These are phyloP conservation scores for Suillus hirtellus DNA, from an alignment of 768 basidiomycete species.

Conservation along the genomic window DNA sequence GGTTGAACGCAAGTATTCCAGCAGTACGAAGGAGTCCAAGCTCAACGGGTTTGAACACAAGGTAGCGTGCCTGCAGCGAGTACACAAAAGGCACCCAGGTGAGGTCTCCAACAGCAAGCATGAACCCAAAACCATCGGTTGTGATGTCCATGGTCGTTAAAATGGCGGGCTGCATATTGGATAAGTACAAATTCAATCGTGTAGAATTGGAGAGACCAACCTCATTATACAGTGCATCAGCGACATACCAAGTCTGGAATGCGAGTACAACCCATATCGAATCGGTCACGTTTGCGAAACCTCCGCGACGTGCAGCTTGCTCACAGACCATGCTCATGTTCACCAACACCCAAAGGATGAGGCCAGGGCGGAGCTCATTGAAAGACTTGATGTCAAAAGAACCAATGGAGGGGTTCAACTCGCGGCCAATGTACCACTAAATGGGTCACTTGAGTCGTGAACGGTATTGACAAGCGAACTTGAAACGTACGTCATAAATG, in stretches of 20 bases:
- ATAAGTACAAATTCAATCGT: neutral
- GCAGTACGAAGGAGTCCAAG: constrained; percentile 60
- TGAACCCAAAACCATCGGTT: constrained; percentile 97
- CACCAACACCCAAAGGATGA: constrained; percentile 88
- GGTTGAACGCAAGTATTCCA: constrained; percentile 63
- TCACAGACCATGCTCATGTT: constrained; percentile 90
- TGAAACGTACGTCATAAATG: constrained; percentile 81
- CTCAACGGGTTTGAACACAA: constrained; percentile 85
- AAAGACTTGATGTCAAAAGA: constrained; percentile 72
- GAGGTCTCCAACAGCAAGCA: constrained; percentile 93
- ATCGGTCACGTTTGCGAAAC: constrained; percentile 67
- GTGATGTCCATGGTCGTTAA: constrained; percentile 98
- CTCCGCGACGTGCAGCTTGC: constrained; percentile 81
- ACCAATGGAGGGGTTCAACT: constrained; percentile 86
- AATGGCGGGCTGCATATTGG: constrained; percentile 63
- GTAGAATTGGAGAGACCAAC: constrained; percentile 37
- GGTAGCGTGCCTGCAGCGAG: constrained; percentile 89
- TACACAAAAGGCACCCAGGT: constrained; percentile 95
- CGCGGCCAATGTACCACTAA: constrained; percentile 93
- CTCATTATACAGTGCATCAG: constrained; percentile 89
- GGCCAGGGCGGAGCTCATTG: constrained; percentile 50
- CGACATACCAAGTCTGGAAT: constrained; percentile 87
- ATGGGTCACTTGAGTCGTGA: neutral
- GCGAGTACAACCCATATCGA: constrained; percentile 87
- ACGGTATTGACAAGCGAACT: neutral